These are phyloP conservation scores for Fomitopsis pulvina DNA, from an alignment of 768 basidiomycete species.

Conservation along the genomic window DNA sequence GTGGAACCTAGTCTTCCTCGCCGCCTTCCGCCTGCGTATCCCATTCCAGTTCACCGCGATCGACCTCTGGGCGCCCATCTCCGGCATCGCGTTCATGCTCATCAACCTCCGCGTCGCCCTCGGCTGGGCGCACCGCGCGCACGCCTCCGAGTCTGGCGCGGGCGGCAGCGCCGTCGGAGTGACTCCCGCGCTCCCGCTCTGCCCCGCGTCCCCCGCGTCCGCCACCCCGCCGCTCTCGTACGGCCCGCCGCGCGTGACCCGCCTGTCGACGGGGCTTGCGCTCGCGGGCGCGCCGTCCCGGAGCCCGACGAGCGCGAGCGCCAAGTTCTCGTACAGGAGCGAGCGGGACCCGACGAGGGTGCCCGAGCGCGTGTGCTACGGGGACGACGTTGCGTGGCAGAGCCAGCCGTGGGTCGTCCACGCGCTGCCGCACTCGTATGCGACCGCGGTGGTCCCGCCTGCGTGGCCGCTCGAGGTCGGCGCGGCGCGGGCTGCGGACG, in stretches of 20 bases:
- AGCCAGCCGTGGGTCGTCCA: neutral
- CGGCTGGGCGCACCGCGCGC: constrained; percentile 3
- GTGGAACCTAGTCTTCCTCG: constrained; percentile 1
- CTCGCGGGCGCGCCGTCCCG: too few species aligned
- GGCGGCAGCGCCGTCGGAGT: neutral
- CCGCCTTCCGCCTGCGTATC: neutral
- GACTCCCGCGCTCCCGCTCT: neutral
- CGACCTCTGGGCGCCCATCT: constrained; percentile 2
- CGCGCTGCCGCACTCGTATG: neutral
- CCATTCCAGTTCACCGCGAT: constrained; percentile 3
- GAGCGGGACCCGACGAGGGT: neutral
- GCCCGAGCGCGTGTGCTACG: neutral
- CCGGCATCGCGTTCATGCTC: constrained; percentile 5
- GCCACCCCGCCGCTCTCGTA: neutral
- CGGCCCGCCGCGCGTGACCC: too few species aligned
- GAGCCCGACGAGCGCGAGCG: too few species aligned
- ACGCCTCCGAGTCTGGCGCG: neutral
- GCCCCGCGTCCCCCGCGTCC: neutral
- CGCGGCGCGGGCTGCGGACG: neutral
- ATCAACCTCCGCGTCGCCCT: constrained; percentile 5
- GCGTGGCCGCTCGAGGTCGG: neutral
- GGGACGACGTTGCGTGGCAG: neutral
- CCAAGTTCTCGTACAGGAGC: neutral
- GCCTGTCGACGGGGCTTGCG: too few species aligned
- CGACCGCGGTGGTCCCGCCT: neutral